Base-by-base conservation (phyloP, 768 basidiomycete genomes). In the Tylopilus intermedius region DNA sequence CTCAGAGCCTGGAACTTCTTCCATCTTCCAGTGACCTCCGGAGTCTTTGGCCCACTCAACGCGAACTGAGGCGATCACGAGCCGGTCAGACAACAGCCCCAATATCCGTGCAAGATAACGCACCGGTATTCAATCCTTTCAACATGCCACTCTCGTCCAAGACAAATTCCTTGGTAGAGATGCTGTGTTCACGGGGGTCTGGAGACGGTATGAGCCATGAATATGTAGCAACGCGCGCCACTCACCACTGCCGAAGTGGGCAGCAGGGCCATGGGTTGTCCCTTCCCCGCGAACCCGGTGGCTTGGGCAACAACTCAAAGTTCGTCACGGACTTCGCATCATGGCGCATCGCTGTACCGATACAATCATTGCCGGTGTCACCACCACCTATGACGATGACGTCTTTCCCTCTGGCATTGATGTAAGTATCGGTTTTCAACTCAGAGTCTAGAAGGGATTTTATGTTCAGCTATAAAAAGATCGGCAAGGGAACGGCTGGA, bases 41-140 rank as follows among this genome's bases (percentile, higher is more conserved):
- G 89, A 91, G 65, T 95, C 93, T 70, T 94, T 90, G 47, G 90
- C 91, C 96, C 95, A 99, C 67, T 95, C 94, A 41, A 99, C 95
- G 43, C 90, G 89, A 14, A 94, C 89, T 86, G 54, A n/a, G 47
- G 3, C 24, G 13, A 15, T 27, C 50, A 21, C 14, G n/a, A 8
- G 18, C 46, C 49, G 45, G 38, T 45, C 38, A 54, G 43, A 26
- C 24, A 30, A 7, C 42, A 14, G 22, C 29, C 11, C 41, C 18
- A 15, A 45, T n/a, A 33, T 51, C 42, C 39, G 32, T 29, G n/a
- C 13, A 37, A 47, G 47, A 39, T 33, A 30, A 67, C 77, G 22
- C 62, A 86, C 85, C 79, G 6, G 94, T 98, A 67, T 93, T 91
- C 58, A 99, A 74, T 47, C 96, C 96, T 61, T 76, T 77, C 55